Evolutionary conservation across 2,329 filamentous ascomycete genomes (phyloP), one percentile per base, ranked within the genome.

Genomic region (Xylariaceae sp.): DNA sequence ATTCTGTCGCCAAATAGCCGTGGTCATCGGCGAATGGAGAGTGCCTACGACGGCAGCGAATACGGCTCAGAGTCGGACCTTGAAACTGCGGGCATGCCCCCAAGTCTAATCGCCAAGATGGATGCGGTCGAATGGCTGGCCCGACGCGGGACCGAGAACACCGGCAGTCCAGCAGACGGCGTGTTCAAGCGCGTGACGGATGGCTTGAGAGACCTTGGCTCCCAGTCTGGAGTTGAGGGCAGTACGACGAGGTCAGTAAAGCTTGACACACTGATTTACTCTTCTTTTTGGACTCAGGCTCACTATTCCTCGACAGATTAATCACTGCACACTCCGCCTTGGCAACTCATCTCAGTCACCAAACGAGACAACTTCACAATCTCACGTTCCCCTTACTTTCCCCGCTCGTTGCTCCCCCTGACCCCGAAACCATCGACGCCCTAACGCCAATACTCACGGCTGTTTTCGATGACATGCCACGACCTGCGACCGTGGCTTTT

Each of bases 321-420:
- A 89, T 89, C 71, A 91, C 88, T 49, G 86, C 88, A 39, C 88
- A 91, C 72, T 84, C 87, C 34, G 88, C 88, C 11, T 77, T 92
- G 53, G 86, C 88, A 51, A 88, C 88, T 17, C 88, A 94, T 69
- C 78, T 93, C 50, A 80, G 81, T 11, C 86, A 91, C 72, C 89
- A 93, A 74, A 87, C 88, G 53, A 87, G 89, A 56, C 85, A 87
- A 62, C 77, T 94, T 8, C 88, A 92, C 66, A 88, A 86, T 60
- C 79, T 93, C 39, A 83, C 87, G 1, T 89, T 89, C 65, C 83
- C 80, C 35, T 76, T 93, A 18, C 80, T 90, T 63, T 89, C 87
- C 11, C 88, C 89, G 0, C 78, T 90, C 23, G 81, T 85, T 10
- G 75, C 84, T 18, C 78, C 86, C 0, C 83, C 85, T 1, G 83